Evolutionary conservation across 179 eudicot genomes (phyloP), one percentile per base, ranked within the genome.

Genomic region (Patellifolia procumbens): DNA sequence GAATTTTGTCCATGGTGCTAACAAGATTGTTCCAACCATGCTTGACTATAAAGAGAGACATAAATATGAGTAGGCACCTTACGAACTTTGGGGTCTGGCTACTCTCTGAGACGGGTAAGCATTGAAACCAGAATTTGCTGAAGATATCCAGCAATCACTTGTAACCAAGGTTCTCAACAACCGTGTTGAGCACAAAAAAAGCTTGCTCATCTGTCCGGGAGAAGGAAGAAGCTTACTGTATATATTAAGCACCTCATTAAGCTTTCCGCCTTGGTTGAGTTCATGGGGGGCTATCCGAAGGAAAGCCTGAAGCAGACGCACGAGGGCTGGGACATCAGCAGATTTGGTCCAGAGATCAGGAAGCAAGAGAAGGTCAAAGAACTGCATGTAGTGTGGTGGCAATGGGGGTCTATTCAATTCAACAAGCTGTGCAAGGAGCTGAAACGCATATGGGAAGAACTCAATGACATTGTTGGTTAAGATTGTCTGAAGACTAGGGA

Each of bases 301-400:
- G 76, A 92, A 95, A 64, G 99, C 96, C 81, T 93, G 97, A 70
- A 95, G 97, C 78, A 95, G 78, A 37, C 97, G 95, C 31, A 95
- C 99, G 69, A 95, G 92, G 34, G 97, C 97, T 24, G 99, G 99
- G 70, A 93, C 99, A 88, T 95, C 92, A 58, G 92, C 92, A 62
- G 93, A 77, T 80, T 87, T 93, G 72, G 84, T 88, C 99, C 97
- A 92, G 48, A 87, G 74, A 39, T 91, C 92, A 48, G 93, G 97
- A 35, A 76, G 75, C 70, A 92, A 82, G 28, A 92, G 90, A 76
- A 95, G 83, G 48, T 87, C 82, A 82, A 95, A 95, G 78, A 91
- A 85, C 73, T 86, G 93, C 91, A 92, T 88, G 81, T 92, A 94
- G 80, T 82, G 87, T 35, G 76, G 75, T 20, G 93, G 91, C 68